phyloP scores from a whole-genome alignment of 2,329 filamentous ascomycete species.

The Bertia moriformis region DNA sequence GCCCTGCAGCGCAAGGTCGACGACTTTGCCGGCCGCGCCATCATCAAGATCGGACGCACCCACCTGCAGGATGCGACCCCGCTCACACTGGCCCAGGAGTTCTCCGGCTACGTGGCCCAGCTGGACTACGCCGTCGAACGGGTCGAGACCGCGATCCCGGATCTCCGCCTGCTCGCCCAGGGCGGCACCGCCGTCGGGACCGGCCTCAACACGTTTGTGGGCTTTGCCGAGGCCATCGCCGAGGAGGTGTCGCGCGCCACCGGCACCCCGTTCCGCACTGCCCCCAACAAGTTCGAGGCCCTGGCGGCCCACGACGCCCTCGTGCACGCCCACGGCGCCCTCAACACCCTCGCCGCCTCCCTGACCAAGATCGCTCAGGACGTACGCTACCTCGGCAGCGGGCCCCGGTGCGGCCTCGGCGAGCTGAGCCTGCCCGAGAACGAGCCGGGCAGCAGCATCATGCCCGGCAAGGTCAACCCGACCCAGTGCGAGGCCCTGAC shows the following conservation, averaged over 20 bases:
- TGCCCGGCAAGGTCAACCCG: constrained; percentile 99
- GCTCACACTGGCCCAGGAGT: constrained; percentile 88
- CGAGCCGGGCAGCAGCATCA: constrained; percentile 93
- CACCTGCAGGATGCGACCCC: constrained; percentile 96
- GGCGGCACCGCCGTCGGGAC: constrained; percentile 94
- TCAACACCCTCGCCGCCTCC: constrained; percentile 83
- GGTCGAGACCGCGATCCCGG: constrained; percentile 67
- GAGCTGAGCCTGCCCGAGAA: constrained; percentile 92
- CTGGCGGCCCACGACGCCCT: constrained; percentile 91
- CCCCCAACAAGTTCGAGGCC: constrained; percentile 97
- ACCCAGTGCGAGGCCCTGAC: constrained; percentile 96
- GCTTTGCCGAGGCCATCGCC: constrained; percentile 87
- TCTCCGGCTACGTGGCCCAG: constrained; percentile 92
- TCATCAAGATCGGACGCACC: constrained; percentile 98
- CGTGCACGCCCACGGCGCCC: constrained; percentile 79
- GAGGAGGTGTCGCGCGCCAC: constrained; percentile 85
- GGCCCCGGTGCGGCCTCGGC: constrained; percentile 86
- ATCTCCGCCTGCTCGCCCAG: constrained; percentile 77
- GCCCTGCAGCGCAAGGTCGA: constrained; percentile 80
- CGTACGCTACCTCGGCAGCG: constrained; percentile 89
- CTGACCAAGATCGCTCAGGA: constrained; percentile 98
- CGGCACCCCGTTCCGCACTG: constrained; percentile 83
- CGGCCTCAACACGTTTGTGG: constrained; percentile 91
- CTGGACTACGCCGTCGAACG: constrained; percentile 81
- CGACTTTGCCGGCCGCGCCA: constrained; percentile 73